phyloP scores from a whole-genome alignment of 352 stramenopile species.

The Phytophthora sojae region DNA sequence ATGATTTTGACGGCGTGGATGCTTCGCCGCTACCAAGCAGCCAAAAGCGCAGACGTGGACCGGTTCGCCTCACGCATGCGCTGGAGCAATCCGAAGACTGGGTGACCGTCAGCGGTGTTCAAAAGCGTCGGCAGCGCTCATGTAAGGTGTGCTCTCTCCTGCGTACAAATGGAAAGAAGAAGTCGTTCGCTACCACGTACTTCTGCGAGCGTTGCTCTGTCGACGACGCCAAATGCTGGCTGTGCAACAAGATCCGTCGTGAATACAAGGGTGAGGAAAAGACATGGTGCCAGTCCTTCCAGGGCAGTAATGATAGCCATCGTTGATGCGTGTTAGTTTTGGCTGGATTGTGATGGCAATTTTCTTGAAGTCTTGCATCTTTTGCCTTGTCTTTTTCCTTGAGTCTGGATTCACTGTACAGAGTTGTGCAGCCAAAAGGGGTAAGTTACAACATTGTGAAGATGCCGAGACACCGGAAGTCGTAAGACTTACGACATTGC shows the following conservation, averaged over 20 bases:
- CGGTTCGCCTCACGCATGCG: background rate
- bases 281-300: constrained; percentile 18
- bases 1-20: constrained; percentile 4
- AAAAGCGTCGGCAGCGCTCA: constrained; percentile 1
- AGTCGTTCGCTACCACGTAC: constrained; percentile 7
- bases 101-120: background rate
- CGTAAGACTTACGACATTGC: constrained; percentile 19
- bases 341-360: too few species aligned
- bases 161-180: background rate
- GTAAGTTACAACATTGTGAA: constrained; percentile 16
- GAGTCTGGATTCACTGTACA: background rate
- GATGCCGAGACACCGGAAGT: background rate
- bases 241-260: constrained; percentile 20
- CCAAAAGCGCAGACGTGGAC: constrained; percentile 1
- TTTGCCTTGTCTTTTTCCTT: background rate
- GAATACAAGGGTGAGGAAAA: constrained; percentile 3
- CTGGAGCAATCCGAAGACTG: constrained; percentile 1
- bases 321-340: too few species aligned
- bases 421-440: background rate
- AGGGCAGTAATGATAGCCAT: too few species aligned
- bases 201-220: constrained; percentile 19
- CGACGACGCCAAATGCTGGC: constrained; percentile 25
- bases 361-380: background rate
- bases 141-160: constrained; percentile 6
- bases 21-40: background rate